phyloP scores from a whole-genome alignment of 2,329 filamentous ascomycete species.

The Zymoseptoria pseudotritici region DNA sequence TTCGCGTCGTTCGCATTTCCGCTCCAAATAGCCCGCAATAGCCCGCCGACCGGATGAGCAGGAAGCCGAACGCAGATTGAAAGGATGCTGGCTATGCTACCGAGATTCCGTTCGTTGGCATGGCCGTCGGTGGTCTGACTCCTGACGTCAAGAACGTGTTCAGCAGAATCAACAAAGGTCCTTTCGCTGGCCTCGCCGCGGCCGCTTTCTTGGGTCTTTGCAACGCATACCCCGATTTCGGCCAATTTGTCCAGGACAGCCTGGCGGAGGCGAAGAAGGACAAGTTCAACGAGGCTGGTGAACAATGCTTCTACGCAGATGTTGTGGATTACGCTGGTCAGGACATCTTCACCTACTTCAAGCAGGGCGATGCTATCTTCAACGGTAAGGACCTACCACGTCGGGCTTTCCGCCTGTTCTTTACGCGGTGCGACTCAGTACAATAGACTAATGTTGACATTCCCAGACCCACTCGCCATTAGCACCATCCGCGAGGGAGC shows the following conservation, averaged over 20 bases:
- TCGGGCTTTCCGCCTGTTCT: no score
- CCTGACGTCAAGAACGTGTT: constrained; percentile 24
- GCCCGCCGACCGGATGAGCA: not conserved
- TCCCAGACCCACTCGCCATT: constrained; percentile 8
- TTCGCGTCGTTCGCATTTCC: not conserved
- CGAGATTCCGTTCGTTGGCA: constrained; percentile 24
- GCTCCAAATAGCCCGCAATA: not conserved
- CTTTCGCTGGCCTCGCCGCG: constrained; percentile 21
- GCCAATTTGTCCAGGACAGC: not conserved
- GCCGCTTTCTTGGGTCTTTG: constrained; percentile 19
- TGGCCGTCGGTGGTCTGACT: constrained; percentile 27
- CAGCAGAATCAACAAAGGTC: constrained; percentile 18
- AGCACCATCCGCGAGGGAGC: constrained; percentile 18
- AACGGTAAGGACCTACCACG: no score
- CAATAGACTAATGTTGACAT: not conserved
- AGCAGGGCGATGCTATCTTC: constrained; percentile 18
- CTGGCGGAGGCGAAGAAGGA: constrained; percentile 1
- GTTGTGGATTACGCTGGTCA: constrained; percentile 9
- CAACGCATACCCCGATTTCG: constrained; percentile 20
- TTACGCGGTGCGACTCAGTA: no score
- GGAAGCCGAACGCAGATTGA: not conserved
- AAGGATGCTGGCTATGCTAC: constrained; percentile 21
- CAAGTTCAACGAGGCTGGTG: not conserved
- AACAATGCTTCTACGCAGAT: not conserved
- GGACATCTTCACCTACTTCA: constrained; percentile 36